phyloP scores from a whole-genome alignment of 139 green algal genomes.

The Parachlorella kessleri region DNA sequence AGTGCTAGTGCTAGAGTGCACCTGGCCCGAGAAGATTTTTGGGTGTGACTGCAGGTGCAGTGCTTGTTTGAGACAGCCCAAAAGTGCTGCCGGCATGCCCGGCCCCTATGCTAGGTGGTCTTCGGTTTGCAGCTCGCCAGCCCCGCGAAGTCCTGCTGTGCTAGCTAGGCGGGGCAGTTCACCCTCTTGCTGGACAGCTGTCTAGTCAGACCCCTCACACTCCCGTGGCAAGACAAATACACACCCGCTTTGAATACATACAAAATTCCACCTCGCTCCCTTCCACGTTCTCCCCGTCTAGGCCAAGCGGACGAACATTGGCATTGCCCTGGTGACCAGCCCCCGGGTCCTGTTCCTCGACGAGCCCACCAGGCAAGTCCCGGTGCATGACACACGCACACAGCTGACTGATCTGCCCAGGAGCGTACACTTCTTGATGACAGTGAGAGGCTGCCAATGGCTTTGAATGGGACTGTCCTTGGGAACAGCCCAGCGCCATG shows the following conservation, averaged over 20 bases:
- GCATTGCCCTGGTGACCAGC: slow-evolving; percentile 53
- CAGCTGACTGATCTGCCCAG: no score
- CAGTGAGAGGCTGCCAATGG: no score
- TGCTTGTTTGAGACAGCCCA: not conserved
- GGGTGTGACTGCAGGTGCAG: not conserved
- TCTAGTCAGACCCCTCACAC: no score
- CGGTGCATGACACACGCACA: no score
- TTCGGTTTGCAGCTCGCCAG: not conserved
- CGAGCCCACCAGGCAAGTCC: slow-evolving; percentile 34
- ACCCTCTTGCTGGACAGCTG: no score
- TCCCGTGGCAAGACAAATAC: no score
- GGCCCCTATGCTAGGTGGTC: not conserved
- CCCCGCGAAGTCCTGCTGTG: no score
- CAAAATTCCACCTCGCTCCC: not conserved
- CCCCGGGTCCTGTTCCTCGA: slow-evolving; percentile 73
- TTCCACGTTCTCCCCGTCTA: slow-evolving; percentile 2
- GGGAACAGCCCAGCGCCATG: no score
- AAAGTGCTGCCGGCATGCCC: not conserved
- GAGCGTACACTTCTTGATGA: no score
- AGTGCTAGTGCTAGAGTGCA: not conserved
- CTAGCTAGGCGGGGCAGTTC: no score
- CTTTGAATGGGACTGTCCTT: no score
- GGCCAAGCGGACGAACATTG: slow-evolving; percentile 30
- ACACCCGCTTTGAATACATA: no score
- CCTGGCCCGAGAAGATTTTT: not conserved